phyloP scores from a whole-genome alignment of 768 basidiomycete genomes.

The Lepiota subincarnata region DNA sequence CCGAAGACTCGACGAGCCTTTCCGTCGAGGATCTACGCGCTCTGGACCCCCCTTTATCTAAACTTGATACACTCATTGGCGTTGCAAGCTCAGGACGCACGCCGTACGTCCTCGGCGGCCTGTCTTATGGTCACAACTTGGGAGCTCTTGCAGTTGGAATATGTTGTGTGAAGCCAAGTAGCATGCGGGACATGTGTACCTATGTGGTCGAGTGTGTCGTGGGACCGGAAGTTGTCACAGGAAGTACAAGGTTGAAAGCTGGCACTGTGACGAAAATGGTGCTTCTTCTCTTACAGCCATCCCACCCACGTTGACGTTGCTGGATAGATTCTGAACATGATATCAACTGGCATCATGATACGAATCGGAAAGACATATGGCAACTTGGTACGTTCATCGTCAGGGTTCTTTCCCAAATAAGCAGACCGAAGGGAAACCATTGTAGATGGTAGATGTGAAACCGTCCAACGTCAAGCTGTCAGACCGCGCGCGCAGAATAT shows the following conservation, averaged over 20 bases:
- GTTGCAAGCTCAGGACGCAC: constrained; percentile 32
- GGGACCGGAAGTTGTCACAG: constrained; percentile 29
- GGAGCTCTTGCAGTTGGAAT: constrained; percentile 27
- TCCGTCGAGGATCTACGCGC: constrained; percentile 23
- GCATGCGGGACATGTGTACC: constrained; percentile 22
- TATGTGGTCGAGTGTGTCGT: constrained; percentile 26
- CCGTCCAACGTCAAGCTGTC: constrained; percentile 27
- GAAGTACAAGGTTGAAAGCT: constrained; percentile 32
- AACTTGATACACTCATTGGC: constrained; percentile 28
- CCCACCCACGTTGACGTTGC: not conserved
- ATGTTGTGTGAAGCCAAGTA: constrained; percentile 24
- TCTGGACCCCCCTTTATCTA: constrained; percentile 19
- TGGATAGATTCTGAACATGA: constrained; percentile 31
- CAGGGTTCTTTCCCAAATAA: not conserved
- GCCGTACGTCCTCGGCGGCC: constrained; percentile 30
- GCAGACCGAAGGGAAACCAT: not conserved
- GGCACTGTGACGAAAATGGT: constrained; percentile 36
- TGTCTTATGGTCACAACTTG: constrained; percentile 20
- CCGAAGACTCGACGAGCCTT: constrained; percentile 27
- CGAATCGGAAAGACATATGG: constrained; percentile 32
- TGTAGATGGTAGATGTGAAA: constrained; percentile 31
- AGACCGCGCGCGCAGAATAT: constrained; percentile 27
- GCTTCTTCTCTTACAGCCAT: not conserved
- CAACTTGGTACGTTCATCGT: constrained; percentile 23
- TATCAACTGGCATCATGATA: constrained; percentile 31